A percentile compares a stretch with the other conserved stretches of the same genome.
Conservation (phyloP, 2,329 filamentous ascomycete species). For the Fusarium virguliforme region DNA sequence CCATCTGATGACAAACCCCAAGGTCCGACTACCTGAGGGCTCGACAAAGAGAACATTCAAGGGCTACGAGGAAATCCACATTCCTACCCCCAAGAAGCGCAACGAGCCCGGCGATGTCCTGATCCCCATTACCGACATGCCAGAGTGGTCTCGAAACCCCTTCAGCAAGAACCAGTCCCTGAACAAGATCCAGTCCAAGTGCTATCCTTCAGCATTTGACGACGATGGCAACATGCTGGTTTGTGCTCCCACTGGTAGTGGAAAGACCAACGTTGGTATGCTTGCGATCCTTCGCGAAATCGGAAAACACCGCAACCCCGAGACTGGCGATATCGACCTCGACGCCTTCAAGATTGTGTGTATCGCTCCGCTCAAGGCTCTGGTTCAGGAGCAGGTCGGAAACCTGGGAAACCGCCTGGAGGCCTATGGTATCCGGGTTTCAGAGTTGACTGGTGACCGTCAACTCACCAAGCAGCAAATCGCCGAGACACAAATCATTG, state of each 20-base stretch:
- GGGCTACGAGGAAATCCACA: conserved; percentile 98
- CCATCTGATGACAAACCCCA: conserved; percentile 99
- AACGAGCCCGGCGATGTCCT: conserved; percentile 84
- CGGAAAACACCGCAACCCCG: conserved; percentile 90
- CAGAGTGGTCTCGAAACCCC: conserved; percentile 90
- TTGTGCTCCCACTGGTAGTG: conserved; percentile 96
- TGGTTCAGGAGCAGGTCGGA: conserved; percentile 98
- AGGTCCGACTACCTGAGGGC: conserved; percentile 92
- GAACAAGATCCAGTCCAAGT: conserved; percentile 96
- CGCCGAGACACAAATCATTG: conserved; percentile 96
- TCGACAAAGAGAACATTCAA: conserved; percentile 97
- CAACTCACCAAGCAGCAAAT: conserved; percentile 99
- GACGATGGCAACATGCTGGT: conserved; percentile 98
- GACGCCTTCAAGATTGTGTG: conserved; percentile 99
- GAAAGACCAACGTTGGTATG: conserved; percentile 99
- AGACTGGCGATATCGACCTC: conserved; percentile 93
- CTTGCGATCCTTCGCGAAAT: conserved; percentile 95
- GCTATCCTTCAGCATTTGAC: conserved; percentile 90
- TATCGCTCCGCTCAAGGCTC: conserved; percentile 93
- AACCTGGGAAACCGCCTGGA: conserved; percentile 95
- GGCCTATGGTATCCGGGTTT: conserved; percentile 90
- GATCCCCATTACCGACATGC: conserved; percentile 88
- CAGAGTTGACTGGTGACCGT: conserved; percentile 97
- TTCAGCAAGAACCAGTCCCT: conserved; percentile 90
- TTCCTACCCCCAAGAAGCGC: conserved; percentile 91